Percentiles rank a stretch among this genome's conserved stretches.
Conservation (phyloP, 768 basidiomycete genomes). For the Suillus decipiens region DNA sequence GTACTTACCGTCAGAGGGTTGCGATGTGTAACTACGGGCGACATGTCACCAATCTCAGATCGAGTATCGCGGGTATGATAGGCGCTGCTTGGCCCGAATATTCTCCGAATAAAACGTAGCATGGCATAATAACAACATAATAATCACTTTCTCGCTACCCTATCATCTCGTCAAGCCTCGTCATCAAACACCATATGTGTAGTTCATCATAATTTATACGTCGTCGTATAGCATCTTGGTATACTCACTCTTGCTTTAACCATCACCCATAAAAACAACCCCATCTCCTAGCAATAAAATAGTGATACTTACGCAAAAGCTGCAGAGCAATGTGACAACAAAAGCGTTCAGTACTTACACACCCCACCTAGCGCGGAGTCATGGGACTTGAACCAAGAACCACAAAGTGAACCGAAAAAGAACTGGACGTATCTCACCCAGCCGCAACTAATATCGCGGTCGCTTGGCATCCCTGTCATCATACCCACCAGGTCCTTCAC, state of each 20-base stretch:
- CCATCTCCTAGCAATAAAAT: conserved; percentile 31
- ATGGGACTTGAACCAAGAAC: conserved; percentile 28
- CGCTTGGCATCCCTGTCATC: conserved; percentile 84
- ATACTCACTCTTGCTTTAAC: conserved; percentile 10
- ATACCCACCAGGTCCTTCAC: conserved; percentile 71
- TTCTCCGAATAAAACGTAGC: background rate
- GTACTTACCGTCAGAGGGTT: background rate
- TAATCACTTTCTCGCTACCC: background rate
- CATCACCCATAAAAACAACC: conserved; percentile 7
- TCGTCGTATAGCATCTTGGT: background rate
- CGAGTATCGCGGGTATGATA: background rate
- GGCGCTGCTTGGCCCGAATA: conserved; percentile 1
- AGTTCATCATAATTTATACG: background rate
- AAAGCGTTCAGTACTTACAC: conserved; percentile 34
- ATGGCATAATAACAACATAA: background rate
- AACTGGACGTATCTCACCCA: conserved; percentile 34
- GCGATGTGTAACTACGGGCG: background rate
- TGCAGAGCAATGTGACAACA: conserved; percentile 27
- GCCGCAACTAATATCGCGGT: conserved; percentile 67
- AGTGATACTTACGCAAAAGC: conserved; percentile 37
- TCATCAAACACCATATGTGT: background rate
- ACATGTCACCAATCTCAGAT: background rate
- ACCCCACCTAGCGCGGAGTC: conserved; percentile 33
- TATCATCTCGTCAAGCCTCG: background rate
- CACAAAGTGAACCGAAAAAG: conserved; percentile 24